Evolutionary conservation across 2,329 filamentous ascomycete species (phyloP).

Genomic region (Microthyrium microscopicum): DNA sequence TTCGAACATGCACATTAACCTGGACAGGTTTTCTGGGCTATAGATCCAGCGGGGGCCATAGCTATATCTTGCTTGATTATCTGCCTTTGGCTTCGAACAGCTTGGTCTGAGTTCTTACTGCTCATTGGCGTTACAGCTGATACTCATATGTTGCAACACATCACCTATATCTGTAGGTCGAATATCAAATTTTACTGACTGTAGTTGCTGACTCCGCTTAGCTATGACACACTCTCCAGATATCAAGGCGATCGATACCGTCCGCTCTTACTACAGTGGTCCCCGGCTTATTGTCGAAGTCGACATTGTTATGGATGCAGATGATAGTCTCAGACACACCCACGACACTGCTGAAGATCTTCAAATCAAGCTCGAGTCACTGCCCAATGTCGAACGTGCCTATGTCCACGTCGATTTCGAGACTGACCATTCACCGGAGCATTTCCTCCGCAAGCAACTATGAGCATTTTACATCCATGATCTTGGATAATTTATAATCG

Average conservation of each 20-base stretch:
- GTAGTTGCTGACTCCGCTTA: constrained; percentile 12
- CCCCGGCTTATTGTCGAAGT: constrained; percentile 85
- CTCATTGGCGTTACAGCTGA: constrained; percentile 80
- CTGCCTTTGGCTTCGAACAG: constrained; percentile 66
- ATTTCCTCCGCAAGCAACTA: constrained; percentile 49
- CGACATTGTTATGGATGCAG: constrained; percentile 81
- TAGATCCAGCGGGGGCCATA: constrained; percentile 85
- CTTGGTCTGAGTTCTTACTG: constrained; percentile 76
- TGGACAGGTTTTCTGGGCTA: constrained; percentile 90
- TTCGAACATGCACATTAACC: constrained; percentile 75
- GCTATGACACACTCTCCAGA: constrained; percentile 70
- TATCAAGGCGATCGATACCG: constrained; percentile 82
- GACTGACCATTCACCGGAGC: constrained; percentile 87
- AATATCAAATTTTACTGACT: not conserved
- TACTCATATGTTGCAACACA: constrained; percentile 74
- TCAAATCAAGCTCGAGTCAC: constrained; percentile 81
- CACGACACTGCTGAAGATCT: constrained; percentile 90
- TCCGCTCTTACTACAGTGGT: constrained; percentile 82
- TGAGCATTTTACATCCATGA: constrained; percentile 16
- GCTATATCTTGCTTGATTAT: constrained; percentile 65
- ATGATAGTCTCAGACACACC: constrained; percentile 54
- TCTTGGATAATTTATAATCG: too few relatives aligned
- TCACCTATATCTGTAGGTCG: constrained; percentile 69
- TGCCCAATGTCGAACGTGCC: constrained; percentile 82
- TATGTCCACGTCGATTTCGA: constrained; percentile 98